phyloP scores from a whole-genome alignment of 371 early-diverging fungal species.

The Mortierella sp. region DNA sequence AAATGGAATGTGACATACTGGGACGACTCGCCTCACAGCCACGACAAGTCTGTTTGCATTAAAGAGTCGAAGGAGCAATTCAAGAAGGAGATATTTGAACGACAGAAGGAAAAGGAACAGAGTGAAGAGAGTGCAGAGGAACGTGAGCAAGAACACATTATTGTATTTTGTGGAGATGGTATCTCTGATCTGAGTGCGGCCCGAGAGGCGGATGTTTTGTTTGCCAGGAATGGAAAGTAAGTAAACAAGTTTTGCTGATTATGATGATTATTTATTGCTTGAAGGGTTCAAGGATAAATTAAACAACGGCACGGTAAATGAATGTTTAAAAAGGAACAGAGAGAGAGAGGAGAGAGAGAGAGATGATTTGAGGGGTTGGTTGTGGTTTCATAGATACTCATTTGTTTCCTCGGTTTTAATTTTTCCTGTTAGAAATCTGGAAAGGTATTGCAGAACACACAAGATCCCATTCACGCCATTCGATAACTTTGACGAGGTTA shows the following conservation, averaged over 20 bases:
- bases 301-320: too few relatives aligned
- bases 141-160: constrained; percentile 47
- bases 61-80: constrained; percentile 28
- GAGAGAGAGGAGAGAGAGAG: not conserved
- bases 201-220: constrained; percentile 69
- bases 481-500: constrained; percentile 54
- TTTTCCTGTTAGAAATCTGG: constrained; percentile 57
- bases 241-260: not conserved
- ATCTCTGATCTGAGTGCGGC: constrained; percentile 74
- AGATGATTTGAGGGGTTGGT: not conserved
- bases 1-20: constrained; percentile 64
- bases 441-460: constrained; percentile 63
- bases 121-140: constrained; percentile 26
- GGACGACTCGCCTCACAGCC: constrained; percentile 59
- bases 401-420: not conserved
- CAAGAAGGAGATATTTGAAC: constrained; percentile 31
- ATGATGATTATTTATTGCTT: not conserved
- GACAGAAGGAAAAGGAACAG: constrained; percentile 28
- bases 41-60: constrained; percentile 53
- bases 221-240: constrained; percentile 68
- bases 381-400: not conserved
- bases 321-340: too few relatives aligned
- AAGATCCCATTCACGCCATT: constrained; percentile 48
- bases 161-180: constrained; percentile 75
- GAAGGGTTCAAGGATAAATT: too few relatives aligned